Percentiles rank a stretch among this genome's conserved stretches.
Conservation (phyloP, 2,329 filamentous ascomycete species). For the Volutella citrinella region DNA sequence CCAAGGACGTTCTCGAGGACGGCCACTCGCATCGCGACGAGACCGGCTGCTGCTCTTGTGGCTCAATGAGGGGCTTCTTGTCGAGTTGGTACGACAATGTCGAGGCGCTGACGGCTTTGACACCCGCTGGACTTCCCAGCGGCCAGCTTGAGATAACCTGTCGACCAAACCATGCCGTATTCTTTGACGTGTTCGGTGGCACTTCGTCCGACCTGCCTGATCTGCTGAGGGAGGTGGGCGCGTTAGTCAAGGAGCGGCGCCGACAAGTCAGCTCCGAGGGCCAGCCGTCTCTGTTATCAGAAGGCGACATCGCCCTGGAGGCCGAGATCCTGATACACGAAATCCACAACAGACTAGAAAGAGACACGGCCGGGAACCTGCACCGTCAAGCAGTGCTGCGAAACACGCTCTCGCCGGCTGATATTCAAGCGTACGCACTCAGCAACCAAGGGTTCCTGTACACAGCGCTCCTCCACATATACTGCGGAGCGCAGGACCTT, state of each 20-base stretch:
- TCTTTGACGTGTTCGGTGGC: constrained; percentile 13
- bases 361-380: constrained; percentile 6
- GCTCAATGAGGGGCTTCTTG: constrained; percentile 1
- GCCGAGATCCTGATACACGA: not conserved
- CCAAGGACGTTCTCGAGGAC: constrained; percentile 9
- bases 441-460: constrained; percentile 15
- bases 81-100: constrained; percentile 17
- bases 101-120: constrained; percentile 13
- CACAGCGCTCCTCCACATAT: constrained; percentile 11
- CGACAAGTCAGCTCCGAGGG: not conserved
- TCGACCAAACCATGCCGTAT: not conserved
- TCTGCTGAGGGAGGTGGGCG: constrained; percentile 11
- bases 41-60: accelerated
- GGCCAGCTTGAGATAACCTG: not conserved
- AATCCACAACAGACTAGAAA: constrained; percentile 3
- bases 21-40: not conserved
- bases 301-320: not conserved
- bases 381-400: not conserved
- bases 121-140: constrained; percentile 4
- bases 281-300: not conserved
- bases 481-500: constrained; percentile 3
- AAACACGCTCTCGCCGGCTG: constrained; percentile 3
- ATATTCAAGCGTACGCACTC: constrained; percentile 12
- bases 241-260: constrained; percentile 2
- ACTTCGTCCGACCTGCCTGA: constrained; percentile 15